Conservation (phyloP, 73 alveolate genomes). For the Paramecium tetraurelia region DNA sequence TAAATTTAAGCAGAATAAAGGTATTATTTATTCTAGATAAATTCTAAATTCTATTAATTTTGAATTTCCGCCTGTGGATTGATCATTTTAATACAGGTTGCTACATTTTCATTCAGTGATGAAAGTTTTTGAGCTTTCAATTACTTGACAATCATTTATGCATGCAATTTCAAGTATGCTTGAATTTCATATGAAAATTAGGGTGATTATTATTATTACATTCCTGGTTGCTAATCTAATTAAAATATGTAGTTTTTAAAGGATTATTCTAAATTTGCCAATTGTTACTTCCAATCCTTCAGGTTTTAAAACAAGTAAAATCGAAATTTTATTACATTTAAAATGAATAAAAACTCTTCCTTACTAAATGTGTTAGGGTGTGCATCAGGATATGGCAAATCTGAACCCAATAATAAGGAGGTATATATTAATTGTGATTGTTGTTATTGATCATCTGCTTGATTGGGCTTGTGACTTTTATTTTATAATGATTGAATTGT, state of each 20-base stretch:
- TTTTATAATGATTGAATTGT: neutral
- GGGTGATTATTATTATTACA: neutral
- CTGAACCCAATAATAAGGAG: constrained; percentile 13
- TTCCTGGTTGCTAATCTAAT: neutral
- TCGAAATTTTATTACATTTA: neutral
- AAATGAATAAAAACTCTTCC: neutral
- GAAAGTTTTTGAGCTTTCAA: neutral
- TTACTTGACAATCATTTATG: neutral
- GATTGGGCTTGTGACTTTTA: neutral
- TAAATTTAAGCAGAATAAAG: neutral
- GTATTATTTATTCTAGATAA: neutral
- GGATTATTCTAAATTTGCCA: neutral
- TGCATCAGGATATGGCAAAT: neutral
- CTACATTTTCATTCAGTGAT: neutral
- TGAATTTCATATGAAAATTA: neutral
- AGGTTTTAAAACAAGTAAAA: neutral
- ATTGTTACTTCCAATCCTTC: neutral
- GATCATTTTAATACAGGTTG: neutral
- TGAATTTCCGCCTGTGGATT: neutral
- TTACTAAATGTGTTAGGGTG: neutral
- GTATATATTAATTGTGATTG: neutral
- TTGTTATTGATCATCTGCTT: neutral
- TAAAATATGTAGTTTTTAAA: neutral
- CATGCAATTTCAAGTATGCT: neutral
- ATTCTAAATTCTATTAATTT: neutral